These are phyloP conservation scores for Kregervanrija fluxuum DNA, from an alignment of 805 yeast species.

Conservation along the genomic window DNA sequence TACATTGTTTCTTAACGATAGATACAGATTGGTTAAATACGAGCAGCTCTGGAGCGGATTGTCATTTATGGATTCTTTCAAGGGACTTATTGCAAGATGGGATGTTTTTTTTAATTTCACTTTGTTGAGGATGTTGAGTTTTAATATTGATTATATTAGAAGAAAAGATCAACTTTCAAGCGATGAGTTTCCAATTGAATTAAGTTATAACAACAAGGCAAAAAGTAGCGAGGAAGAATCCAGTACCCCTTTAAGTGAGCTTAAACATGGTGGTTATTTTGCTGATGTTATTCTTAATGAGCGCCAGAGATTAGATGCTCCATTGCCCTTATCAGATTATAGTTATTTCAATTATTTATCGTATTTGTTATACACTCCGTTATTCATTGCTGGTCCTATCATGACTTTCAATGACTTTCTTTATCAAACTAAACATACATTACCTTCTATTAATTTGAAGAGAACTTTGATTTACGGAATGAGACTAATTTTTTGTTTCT, in stretches of 20 bases:
- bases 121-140: conserved; percentile 75
- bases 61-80: conserved; percentile 54
- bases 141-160: conserved; percentile 66
- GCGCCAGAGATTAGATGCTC: conserved; percentile 56
- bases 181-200: conserved; percentile 4
- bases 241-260: background rate
- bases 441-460: conserved; percentile 50
- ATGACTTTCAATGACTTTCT: conserved; percentile 86
- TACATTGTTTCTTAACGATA: conserved; percentile 72
- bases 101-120: conserved; percentile 93
- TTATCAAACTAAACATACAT: conserved; percentile 56
- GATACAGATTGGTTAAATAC: conserved; percentile 45
- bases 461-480: conserved; percentile 55
- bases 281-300: conserved; percentile 36
- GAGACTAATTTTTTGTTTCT: conserved; percentile 63
- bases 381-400: conserved; percentile 93
- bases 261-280: conserved; percentile 3
- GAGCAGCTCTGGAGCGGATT: conserved; percentile 36
- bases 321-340: conserved; percentile 56
- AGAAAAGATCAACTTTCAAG: conserved; percentile 20
- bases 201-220: conserved; percentile 7
- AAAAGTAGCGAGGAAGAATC: conserved; percentile 10
- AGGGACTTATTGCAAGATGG: conserved; percentile 86
- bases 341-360: conserved; percentile 60
- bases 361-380: conserved; percentile 77